Conservation (phyloP, 164 flowering plant species). For the Berberis vulgaris region DNA sequence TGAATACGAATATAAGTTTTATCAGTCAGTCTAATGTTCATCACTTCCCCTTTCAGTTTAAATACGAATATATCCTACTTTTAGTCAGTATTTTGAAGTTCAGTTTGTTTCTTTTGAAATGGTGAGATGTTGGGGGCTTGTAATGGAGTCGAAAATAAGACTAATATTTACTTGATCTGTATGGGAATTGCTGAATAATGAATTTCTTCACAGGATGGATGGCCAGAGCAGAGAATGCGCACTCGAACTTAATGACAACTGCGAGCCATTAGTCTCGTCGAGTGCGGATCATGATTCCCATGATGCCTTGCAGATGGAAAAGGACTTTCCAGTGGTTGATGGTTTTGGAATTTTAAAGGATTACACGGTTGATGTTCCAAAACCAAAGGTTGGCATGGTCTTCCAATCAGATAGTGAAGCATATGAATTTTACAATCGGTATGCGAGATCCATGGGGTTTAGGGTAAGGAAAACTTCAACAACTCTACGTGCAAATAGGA, state of each 20-base stretch:
- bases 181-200: too few species aligned
- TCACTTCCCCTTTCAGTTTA: too few species aligned
- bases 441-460: slow-evolving; percentile 14
- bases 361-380: slow-evolving; percentile 5
- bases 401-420: slow-evolving; percentile 10
- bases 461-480: slow-evolving; percentile 9
- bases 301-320: neutral
- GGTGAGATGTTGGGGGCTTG: too few species aligned
- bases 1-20: too few species aligned
- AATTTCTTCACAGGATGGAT: slow-evolving; percentile 9
- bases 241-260: slow-evolving; percentile 6
- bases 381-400: slow-evolving; percentile 8
- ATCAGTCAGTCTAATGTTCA: too few species aligned
- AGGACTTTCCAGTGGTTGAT: neutral
- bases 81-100: too few species aligned
- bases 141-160: too few species aligned
- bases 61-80: too few species aligned
- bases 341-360: neutral
- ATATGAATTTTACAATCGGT: slow-evolving; percentile 10
- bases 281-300: slow-evolving; percentile 3
- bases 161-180: too few species aligned
- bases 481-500: slow-evolving; percentile 4
- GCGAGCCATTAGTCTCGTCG: slow-evolving; percentile 9
- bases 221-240: slow-evolving; percentile 5
- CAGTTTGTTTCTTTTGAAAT: too few species aligned